Evolutionary conservation across 352 stramenopile genomes (phyloP), one percentile per base, ranked within the genome.

Genomic region (Thalassiosira mediterranea): DNA sequence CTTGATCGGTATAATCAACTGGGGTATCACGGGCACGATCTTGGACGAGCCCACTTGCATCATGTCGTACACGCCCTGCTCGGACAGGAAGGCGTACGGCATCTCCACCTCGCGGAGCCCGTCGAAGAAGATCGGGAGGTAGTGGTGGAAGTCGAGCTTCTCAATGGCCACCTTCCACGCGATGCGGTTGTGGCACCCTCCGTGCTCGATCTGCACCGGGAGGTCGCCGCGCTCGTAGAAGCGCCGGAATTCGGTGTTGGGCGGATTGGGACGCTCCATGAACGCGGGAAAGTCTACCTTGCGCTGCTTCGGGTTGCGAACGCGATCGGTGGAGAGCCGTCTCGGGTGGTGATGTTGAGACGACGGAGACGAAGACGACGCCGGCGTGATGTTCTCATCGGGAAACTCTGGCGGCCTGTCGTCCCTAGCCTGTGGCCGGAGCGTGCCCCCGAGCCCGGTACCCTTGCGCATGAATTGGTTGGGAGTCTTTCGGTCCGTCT

Each of bases 1-100:
- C 78, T 99, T 99, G 82, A 98, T 97, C 10, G 96, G 96, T 72
- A 99, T 98, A 74, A 99, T 98, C 17, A 98, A 89, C 77, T 98
- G 96, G 25, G 96, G 96, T 71, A 98, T 97, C 11, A 98, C 96
- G 3, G 96, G 95, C 13, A 98, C 86, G 40, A 98, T 94, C 79
- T 98, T 98, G 56, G 90, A 91, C 49, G 91, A 96, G 10, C 95
- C 96, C 19, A 96, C 94, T 75, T 96, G 96, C 62, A 98, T 92
- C 95, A 99, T 98, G 70, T 98, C 96, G 51, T 98, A 98, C 53
- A 98, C 96, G 29, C 96, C 96, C 79, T 95, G 95, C 63, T 98
- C 96, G 2, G 96, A 92, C 3, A 99, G 79, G 72, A 98, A 98
- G 15, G 95, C 92, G 72, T 98, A 98, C 15, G 96, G 96, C 80